phyloP scores from a whole-genome alignment of 371 early-diverging fungal species.

The Umbelopsis sp. region DNA sequence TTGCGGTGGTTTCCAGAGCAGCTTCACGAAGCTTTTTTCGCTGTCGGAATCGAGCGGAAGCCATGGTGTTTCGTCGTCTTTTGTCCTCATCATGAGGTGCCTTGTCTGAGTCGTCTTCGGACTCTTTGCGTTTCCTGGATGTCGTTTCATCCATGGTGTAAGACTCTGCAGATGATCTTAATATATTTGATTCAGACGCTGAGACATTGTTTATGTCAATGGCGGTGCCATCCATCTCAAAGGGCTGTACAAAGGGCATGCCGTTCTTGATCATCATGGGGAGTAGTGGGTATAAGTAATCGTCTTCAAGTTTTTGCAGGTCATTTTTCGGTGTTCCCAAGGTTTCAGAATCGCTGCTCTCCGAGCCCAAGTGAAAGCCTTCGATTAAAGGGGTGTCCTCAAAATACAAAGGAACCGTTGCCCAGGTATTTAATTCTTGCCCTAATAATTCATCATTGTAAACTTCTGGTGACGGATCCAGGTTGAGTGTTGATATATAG shows the following conservation, averaged over 20 bases:
- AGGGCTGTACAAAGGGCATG: background rate
- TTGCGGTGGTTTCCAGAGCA: constrained; percentile 75
- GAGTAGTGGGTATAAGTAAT: background rate
- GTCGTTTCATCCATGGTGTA: background rate
- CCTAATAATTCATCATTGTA: constrained; percentile 42
- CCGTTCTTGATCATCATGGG: background rate
- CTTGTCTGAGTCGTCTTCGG: constrained; percentile 15
- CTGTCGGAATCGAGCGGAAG: constrained; percentile 90
- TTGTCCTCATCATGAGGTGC: constrained; percentile 73
- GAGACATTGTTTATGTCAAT: background rate
- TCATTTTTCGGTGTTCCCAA: background rate
- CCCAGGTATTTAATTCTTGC: constrained; percentile 63
- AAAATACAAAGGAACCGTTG: constrained; percentile 74
- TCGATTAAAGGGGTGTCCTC: constrained; percentile 47
- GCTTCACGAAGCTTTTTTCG: constrained; percentile 88
- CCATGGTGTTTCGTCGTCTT: constrained; percentile 89
- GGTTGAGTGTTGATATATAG: constrained; percentile 47
- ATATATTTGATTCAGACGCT: background rate
- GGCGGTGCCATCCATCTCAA: background rate
- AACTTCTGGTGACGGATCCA: constrained; percentile 41
- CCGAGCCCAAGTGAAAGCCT: background rate
- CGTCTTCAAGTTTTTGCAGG: background rate
- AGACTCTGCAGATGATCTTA: background rate
- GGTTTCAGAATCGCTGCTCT: background rate
- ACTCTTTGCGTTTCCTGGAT: background rate